Evolutionary conservation across 2,329 filamentous ascomycete species (phyloP).

Genomic region (Daldinia sp.): DNA sequence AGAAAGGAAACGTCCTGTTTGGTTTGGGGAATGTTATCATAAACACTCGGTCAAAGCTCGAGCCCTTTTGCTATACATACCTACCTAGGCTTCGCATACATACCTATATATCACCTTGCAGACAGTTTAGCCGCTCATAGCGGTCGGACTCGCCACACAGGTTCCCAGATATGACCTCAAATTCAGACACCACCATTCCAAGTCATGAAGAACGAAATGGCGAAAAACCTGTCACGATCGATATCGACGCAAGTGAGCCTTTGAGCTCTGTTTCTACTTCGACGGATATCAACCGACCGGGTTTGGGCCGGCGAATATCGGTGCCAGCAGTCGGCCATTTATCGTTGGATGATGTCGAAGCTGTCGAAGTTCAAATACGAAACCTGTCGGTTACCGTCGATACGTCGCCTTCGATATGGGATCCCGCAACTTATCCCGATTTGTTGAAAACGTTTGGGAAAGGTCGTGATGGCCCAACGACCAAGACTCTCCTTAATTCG

Average conservation of each 20-base stretch:
- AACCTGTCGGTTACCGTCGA: slow-evolving; percentile 64
- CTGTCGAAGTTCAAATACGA: slow-evolving; percentile 57
- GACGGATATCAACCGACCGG: slow-evolving; percentile 26
- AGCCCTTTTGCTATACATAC: slow-evolving; percentile 9
- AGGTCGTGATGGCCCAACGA: slow-evolving; percentile 42
- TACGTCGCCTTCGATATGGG: slow-evolving; percentile 62
- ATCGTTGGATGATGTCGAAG: slow-evolving; percentile 51
- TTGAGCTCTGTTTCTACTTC: slow-evolving; percentile 32
- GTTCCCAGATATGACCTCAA: slow-evolving; percentile 16
- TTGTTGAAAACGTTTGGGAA: slow-evolving; percentile 49
- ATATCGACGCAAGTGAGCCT: slow-evolving; percentile 28
- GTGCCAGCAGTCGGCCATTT: slow-evolving; percentile 31
- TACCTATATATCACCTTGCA: background rate
- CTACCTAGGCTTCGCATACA: background rate
- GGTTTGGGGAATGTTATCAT: slow-evolving; percentile 15
- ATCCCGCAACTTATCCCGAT: slow-evolving; percentile 56
- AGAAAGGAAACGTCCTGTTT: background rate
- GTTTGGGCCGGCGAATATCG: slow-evolving; percentile 16
- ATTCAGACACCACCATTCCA: background rate
- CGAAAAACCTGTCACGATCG: slow-evolving; percentile 6
- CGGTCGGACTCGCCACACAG: background rate
- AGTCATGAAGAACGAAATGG: slow-evolving; percentile 8
- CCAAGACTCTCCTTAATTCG: slow-evolving; percentile 66
- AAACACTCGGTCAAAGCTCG: slow-evolving; percentile 1
- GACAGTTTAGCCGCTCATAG: background rate